Evolutionary conservation across 2,329 filamentous ascomycete genomes (phyloP).

Genomic region (Phialophora verrucosa): DNA sequence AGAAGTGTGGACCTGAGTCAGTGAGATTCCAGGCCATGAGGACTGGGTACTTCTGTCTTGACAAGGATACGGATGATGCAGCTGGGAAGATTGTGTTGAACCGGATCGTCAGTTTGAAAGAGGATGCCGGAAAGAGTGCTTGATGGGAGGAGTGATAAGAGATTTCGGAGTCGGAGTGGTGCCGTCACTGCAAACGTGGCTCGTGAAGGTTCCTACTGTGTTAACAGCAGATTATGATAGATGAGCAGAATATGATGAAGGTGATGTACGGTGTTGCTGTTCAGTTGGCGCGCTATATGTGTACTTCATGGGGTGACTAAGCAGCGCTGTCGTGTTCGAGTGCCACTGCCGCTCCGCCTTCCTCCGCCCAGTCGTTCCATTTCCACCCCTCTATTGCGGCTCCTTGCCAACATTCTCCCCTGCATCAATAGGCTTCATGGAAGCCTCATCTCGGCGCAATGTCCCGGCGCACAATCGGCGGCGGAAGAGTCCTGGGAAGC

Average conservation of each 20-base stretch:
- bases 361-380: slow-evolving; percentile 15
- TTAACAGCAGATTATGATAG: slow-evolving; percentile 3
- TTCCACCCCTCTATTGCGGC: slow-evolving; percentile 11
- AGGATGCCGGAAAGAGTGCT: slow-evolving; percentile 72
- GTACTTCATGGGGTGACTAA: slow-evolving; percentile 6
- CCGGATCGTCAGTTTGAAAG: slow-evolving; percentile 88
- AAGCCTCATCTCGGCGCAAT: slow-evolving; percentile 56
- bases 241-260: not conserved
- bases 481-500: slow-evolving; percentile 87
- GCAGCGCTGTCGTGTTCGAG: not conserved
- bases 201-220: not conserved
- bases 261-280: not conserved
- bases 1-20: slow-evolving; percentile 66
- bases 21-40: slow-evolving; percentile 92
- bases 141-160: slow-evolving; percentile 10
- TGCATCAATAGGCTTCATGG: slow-evolving; percentile 41
- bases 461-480: slow-evolving; percentile 86
- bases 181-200: not conserved
- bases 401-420: slow-evolving; percentile 7
- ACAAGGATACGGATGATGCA: slow-evolving; percentile 72
- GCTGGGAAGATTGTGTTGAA: slow-evolving; percentile 82
- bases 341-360: slow-evolving; percentile 19
- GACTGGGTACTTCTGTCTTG: slow-evolving; percentile 84
- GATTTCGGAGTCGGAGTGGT: not conserved
- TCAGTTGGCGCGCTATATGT: not conserved